These are phyloP conservation scores for Pseudocercospora macadamiae DNA, from an alignment of 2,329 filamentous ascomycete species.

Conservation along the genomic window DNA sequence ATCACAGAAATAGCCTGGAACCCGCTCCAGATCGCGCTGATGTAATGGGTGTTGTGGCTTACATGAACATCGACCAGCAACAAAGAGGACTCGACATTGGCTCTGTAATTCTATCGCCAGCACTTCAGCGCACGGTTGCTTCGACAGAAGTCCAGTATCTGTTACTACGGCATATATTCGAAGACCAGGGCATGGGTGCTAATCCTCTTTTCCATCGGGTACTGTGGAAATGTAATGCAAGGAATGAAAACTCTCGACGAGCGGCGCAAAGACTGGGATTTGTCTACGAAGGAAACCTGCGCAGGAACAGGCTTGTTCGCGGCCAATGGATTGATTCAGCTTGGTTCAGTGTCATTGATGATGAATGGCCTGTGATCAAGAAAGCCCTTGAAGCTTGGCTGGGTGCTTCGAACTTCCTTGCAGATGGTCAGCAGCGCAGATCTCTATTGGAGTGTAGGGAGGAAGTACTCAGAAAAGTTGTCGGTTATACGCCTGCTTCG, in stretches of 20 bases:
- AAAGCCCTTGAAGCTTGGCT: conserved; percentile 60
- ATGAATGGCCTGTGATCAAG: conserved; percentile 59
- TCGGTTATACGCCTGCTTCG: background rate
- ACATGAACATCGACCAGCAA: conserved; percentile 52
- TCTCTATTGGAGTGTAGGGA: conserved; percentile 45
- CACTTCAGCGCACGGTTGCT: conserved; percentile 56
- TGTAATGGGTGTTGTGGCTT: conserved; percentile 45
- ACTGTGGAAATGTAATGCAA: conserved; percentile 66
- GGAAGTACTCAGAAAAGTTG: background rate
- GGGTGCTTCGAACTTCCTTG: conserved; percentile 59
- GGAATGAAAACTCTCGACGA: conserved; percentile 57
- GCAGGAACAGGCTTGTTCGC: conserved; percentile 64
- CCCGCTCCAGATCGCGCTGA: too few species aligned
- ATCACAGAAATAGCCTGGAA: too few species aligned
- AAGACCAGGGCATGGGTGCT: conserved; percentile 37
- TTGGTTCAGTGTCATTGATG: conserved; percentile 62
- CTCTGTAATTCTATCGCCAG: conserved; percentile 55
- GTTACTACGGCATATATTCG: conserved; percentile 56
- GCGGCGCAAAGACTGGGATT: conserved; percentile 64
- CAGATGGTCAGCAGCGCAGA: conserved; percentile 54
- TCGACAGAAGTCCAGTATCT: conserved; percentile 64
- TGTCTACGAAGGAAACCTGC: conserved; percentile 61
- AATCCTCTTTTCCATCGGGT: conserved; percentile 53
- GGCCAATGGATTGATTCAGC: conserved; percentile 61
- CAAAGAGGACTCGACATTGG: conserved; percentile 59